Evolutionary conservation across 495 filamentous ascomycete genomes (phyloP), one percentile per base, ranked within the genome.

Genomic region (Neurospora terricola): DNA sequence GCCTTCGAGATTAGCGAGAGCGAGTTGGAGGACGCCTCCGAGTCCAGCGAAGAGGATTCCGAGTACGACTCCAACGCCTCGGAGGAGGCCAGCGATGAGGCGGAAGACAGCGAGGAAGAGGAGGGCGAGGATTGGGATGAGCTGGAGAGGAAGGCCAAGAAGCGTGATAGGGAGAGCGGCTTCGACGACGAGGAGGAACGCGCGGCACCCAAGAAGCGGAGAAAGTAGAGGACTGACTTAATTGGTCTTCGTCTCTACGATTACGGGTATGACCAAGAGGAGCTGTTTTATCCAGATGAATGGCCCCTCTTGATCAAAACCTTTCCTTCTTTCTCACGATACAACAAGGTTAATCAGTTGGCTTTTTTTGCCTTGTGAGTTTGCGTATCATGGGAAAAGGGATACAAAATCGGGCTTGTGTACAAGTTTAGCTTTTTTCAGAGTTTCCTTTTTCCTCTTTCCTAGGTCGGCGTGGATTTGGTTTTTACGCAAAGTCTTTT

Each of bases 51-150:
- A 77, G 94, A 96, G 48, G 96, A 95, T 45, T 93, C 90, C 30
- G 94, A 97, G 23, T 98, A 94, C 79, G 94, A 97, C 81, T 94
- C 94, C 74, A 91, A 97, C 80, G 94, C 93, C 3, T 93, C 90
- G 45, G 93, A 89, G 2, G 92, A 93, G 45, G 91, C 86, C 14
- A 91, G 88, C 75, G 88, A 89, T 2, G 90, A 92, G 74, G 92
- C 72, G 5, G 74, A 89, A 70, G 90, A 88, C 27, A 79, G 77
- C 34, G 92, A 94, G 3, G 93, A 94, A 40, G 92, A 93, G 69
- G 92, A 90, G 75, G 94, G 93, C 54, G 93, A 97, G 80, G 93
- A 95, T 74, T 97, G 93, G 94, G 94, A 97, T 79, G 93, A 95
- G 80, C 78, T 97, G 74, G 94, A 97, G 84, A 88, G 89, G 82